phyloP scores from a whole-genome alignment of 2,329 filamentous ascomycete species.

The Dactylonectria estremocensis region DNA sequence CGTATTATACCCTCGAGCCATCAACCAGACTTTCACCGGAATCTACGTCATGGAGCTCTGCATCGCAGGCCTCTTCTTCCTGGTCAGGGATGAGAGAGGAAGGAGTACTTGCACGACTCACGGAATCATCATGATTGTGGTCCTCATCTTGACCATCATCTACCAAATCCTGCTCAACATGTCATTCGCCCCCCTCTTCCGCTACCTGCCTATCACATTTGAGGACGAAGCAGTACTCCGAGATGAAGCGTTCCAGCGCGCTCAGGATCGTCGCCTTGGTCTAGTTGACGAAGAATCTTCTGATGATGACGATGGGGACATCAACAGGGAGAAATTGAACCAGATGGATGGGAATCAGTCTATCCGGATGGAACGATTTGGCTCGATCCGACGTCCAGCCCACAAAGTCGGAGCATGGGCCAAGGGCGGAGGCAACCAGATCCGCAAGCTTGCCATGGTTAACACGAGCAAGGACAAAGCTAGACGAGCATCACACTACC shows the following conservation, averaged over 20 bases:
- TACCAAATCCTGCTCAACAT: constrained; percentile 88
- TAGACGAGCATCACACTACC: constrained; percentile 62
- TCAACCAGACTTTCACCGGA: constrained; percentile 96
- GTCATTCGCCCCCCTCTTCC: constrained; percentile 87
- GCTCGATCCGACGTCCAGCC: constrained; percentile 60
- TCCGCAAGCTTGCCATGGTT: constrained; percentile 59
- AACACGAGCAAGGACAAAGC: constrained; percentile 46
- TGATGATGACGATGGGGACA: constrained; percentile 59
- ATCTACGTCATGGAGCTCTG: constrained; percentile 96
- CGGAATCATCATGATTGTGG: constrained; percentile 87
- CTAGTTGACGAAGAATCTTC: constrained; percentile 66
- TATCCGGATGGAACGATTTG: constrained; percentile 60
- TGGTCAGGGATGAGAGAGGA: constrained; percentile 72
- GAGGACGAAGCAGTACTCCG: constrained; percentile 95
- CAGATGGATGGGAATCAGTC: constrained; percentile 55
- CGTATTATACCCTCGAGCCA: constrained; percentile 89
- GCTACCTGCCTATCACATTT: constrained; percentile 93
- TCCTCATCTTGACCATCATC: constrained; percentile 77
- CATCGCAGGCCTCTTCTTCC: constrained; percentile 90
- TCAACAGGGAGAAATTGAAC: constrained; percentile 52
- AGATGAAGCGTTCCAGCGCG: constrained; percentile 88
- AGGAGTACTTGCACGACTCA: constrained; percentile 78
- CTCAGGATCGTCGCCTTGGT: constrained; percentile 80
- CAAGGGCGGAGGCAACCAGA: constrained; percentile 63
- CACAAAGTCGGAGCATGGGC: constrained; percentile 58